Percentiles rank a stretch among this genome's conserved stretches.
Evolutionary conservation across 192 early-diverging fungal species (phyloP).

Genomic region (Lunasporangiospora selenospora): DNA sequence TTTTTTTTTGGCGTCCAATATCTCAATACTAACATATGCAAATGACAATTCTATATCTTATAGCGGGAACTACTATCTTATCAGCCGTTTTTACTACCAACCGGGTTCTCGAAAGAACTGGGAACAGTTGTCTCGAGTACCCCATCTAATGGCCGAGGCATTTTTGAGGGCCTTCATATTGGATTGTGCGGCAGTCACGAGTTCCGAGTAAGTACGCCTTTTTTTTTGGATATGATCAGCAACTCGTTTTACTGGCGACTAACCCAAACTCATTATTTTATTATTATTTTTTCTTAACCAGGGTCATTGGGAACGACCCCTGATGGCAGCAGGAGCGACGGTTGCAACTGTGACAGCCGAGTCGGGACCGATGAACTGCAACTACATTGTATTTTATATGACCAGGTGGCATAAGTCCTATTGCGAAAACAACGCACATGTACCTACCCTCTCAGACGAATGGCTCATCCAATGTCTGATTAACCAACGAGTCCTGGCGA

Average conservation of each 20-base stretch:
- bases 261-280: neutral
- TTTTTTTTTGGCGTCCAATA: neutral
- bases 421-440: neutral
- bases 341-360: constrained; percentile 7
- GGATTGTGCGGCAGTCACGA: constrained; percentile 10
- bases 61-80: constrained; percentile 16
- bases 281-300: neutral
- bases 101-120: constrained; percentile 21
- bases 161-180: constrained; percentile 20
- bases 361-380: constrained; percentile 13
- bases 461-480: constrained; percentile 40
- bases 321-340: constrained; percentile 22
- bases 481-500: constrained; percentile 26
- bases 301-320: neutral
- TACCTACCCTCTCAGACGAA: constrained; percentile 11
- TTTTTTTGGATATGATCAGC: no score
- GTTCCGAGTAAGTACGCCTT: constrained; percentile 11
- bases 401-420: neutral
- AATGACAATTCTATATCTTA: neutral
- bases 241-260: neutral
- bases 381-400: constrained; percentile 14
- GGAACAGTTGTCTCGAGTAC: constrained; percentile 12
- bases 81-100: constrained; percentile 13
- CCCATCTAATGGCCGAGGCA: constrained; percentile 1
- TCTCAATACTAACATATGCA: no score